Evolutionary conservation across 305 asterid species (phyloP), one percentile per base, ranked within the genome.

Genomic region (Striga hermonthica): DNA sequence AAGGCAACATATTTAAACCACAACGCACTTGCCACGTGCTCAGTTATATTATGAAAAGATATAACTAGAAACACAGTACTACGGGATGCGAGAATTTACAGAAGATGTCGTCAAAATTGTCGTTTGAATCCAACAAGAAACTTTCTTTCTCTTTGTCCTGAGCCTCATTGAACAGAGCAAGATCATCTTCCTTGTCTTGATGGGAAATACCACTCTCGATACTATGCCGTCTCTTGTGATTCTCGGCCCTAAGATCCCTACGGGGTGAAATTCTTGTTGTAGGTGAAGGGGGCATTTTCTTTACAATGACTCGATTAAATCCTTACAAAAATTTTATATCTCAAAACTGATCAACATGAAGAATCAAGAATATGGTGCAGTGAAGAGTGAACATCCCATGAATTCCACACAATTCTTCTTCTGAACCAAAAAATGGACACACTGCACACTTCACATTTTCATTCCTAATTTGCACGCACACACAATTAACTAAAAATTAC

Each of bases 161-260:
- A 78, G 83, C 93, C 82, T 91, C 98, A 64, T 91, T 91, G 76
- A 94, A 94, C 60, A 94, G 79, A 64, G 95, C 85, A 74, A 94
- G 99, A 83, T 86, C 96, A 38, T 85, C 98, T 48, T 88, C 97
- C 75, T 76, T 90, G 59, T 82, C 88, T 71, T 68, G 77, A 60
- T 76, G 77, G 41, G 61, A 81, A 70, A 80, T 72, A 76, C 88
- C 88, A 64, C 92, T 84, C 78, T 86, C 99, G n/a, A 93, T 81
- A 79, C 99, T 93, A 15, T 79, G 91, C 55, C 95, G 88, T 80
- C 97, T 80, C 79, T 80, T 91, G 80, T 90, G 98, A 78, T 77
- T 86, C 37, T 86, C 98, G 11, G 78, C 70, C 81, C 79, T 84
- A 59, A 75, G 70, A 79, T 81, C 97, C 84, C 94, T 86, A 68